Evolutionary conservation across 164 flowering plant species (phyloP).

Genomic region (Hamamelis virginiana): DNA sequence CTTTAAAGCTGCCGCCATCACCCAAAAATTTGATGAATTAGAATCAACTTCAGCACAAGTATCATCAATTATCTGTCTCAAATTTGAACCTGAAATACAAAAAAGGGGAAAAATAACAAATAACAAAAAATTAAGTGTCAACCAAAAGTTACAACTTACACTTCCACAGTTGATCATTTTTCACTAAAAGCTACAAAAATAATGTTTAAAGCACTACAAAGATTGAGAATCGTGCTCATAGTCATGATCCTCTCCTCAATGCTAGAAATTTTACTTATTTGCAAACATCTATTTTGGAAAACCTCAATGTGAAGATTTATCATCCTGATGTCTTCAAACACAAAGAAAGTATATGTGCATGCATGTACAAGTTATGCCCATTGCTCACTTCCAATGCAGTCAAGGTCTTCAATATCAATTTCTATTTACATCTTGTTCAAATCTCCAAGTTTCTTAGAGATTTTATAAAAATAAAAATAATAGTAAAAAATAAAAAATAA

Average conservation of each 20-base stretch:
- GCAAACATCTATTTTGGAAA: not conserved
- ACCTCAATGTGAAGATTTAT: too few species aligned
- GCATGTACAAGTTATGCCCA: too few species aligned
- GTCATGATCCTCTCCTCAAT: not conserved
- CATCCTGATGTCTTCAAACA: not conserved
- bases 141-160: too few species aligned
- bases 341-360: not conserved
- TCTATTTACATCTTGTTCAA: not conserved
- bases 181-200: too few species aligned
- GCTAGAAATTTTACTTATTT: not conserved
- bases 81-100: slow-evolving; percentile 49
- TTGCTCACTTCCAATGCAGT: not conserved
- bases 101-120: too few species aligned
- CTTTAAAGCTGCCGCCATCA: slow-evolving; percentile 96
- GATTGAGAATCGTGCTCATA: not conserved
- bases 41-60: slow-evolving; percentile 71
- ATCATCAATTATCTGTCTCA: slow-evolving; percentile 65
- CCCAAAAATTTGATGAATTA: slow-evolving; percentile 89
- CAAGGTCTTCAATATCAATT: not conserved
- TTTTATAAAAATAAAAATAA: too few species aligned
- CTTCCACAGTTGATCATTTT: not conserved
- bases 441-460: not conserved
- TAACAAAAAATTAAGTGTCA: too few species aligned
- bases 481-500: too few species aligned
- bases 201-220: not conserved